Base-by-base conservation (phyloP, 1,284 basidiomycete genomes). In the Mycena sp. region DNA sequence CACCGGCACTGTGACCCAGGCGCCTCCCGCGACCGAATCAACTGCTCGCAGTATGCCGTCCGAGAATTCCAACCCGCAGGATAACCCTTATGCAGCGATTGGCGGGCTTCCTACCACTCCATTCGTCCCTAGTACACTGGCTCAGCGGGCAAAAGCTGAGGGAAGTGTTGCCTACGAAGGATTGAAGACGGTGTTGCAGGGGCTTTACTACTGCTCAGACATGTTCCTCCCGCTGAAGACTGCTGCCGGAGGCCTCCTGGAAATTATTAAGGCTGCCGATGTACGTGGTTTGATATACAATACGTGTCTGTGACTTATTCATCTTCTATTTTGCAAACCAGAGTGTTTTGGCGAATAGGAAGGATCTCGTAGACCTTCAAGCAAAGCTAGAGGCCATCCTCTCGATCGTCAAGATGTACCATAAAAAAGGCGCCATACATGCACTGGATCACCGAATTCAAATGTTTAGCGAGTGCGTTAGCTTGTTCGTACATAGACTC, bases 171-270 rank as follows among this genome's bases (percentile, higher is more conserved):
- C n/a, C n/a, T n/a, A n/a, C n/a, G n/a, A n/a, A n/a, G n/a, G n/a
- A n/a, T n/a, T n/a, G n/a, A n/a, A n/a, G n/a, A 25, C 28, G 7
- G 40, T 56, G 29, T 25, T 44, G 11, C 6, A 44, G 17, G 41
- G 21, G 23, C 41, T 56, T 11, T 44, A 44, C 25, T 38, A 56
- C 40, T 44, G 40, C 12, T 56, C 53, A 9, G 53, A 56, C 26
- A 44, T 44, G 40, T 56, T 56, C 29, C 26, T 30, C 11, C 53
- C 53, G 4, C 25, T 56, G 26, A 56, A 56, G 41, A 56, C 40
- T 28, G 53, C 53, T 17, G 40, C 53, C 19, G 53, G 21, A 25
- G 41, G 43, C 4, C 23, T 56, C 30, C 26, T 44, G 23, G n/a
- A 5, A 14, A 45, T 56, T 44, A 25, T 9, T 25, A 30, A 56